Conservation (phyloP, 345 rosid genomes). For the Gossypium turneri region DNA sequence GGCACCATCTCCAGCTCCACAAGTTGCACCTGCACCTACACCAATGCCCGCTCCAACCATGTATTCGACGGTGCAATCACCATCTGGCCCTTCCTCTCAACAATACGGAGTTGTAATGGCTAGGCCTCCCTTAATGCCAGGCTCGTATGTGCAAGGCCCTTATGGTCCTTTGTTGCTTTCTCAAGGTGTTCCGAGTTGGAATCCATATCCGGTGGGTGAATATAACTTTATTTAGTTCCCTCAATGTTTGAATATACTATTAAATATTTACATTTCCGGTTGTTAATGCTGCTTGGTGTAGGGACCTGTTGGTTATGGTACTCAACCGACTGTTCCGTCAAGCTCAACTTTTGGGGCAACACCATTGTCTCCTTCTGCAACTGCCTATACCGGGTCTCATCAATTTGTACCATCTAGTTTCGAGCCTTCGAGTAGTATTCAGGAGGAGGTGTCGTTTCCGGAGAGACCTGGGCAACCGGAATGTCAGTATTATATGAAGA, state of each 20-base stretch:
- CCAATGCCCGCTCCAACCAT: conserved; percentile 35
- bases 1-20: conserved; percentile 44
- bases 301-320: conserved; percentile 57
- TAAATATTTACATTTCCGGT: not conserved
- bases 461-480: conserved; percentile 89
- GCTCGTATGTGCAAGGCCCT: conserved; percentile 66
- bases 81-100: conserved; percentile 53
- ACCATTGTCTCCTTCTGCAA: conserved; percentile 57
- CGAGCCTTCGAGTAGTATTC: conserved; percentile 49
- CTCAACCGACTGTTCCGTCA: conserved; percentile 52
- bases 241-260: not conserved
- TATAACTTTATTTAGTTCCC: conserved; percentile 15
- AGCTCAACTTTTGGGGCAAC: conserved; percentile 54
- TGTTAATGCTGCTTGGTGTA: conserved; percentile 21
- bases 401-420: conserved; percentile 42
- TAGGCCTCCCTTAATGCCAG: conserved; percentile 67
- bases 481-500: conserved; percentile 80
- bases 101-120: conserved; percentile 69
- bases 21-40: conserved; percentile 41
- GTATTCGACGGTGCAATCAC: conserved; percentile 59
- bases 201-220: conserved; percentile 62
- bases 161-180: conserved; percentile 71
- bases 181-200: conserved; percentile 61
- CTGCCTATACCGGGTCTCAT: conserved; percentile 59
- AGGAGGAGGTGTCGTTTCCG: conserved; percentile 66